A percentile compares a stretch with the other conserved stretches of the same genome.
phyloP scores from a whole-genome alignment of 164 flowering plant species.

The Piper longum region DNA sequence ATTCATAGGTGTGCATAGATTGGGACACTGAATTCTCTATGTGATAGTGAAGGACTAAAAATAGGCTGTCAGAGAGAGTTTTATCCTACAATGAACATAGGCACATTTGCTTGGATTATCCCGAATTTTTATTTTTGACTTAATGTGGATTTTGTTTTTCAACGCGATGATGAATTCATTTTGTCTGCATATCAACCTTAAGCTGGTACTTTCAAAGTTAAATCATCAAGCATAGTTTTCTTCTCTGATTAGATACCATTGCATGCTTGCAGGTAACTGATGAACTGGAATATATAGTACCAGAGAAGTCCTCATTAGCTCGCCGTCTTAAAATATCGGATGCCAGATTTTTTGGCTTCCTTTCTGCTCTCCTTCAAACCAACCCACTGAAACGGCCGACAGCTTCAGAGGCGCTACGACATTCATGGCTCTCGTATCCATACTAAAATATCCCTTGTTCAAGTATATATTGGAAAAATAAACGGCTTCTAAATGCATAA shows the following conservation, averaged over 20 bases:
- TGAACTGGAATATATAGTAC: conserved; percentile 53
- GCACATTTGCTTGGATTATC: no score
- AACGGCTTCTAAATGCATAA: background rate
- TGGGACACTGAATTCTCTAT: no score
- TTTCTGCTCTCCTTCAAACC: conserved; percentile 46
- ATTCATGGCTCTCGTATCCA: conserved; percentile 66
- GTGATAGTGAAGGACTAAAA: no score
- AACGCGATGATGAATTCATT: no score
- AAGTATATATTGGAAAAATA: background rate
- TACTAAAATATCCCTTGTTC: conserved; percentile 16
- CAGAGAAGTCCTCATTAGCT: conserved; percentile 57
- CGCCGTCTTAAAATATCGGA: conserved; percentile 44
- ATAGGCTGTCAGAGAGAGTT: no score
- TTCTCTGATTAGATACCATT: no score
- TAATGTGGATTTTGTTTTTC: no score
- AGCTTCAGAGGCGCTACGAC: conserved; percentile 65
- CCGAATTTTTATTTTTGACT: no score
- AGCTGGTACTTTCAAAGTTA: background rate
- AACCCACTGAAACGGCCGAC: conserved; percentile 67
- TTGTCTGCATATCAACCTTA: no score
- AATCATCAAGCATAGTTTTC: no score
- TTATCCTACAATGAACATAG: no score
- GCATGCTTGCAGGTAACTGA: conserved; percentile 39
- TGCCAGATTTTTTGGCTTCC: conserved; percentile 36
- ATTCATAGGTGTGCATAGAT: no score